These are phyloP conservation scores for Cordyceps pruinosa DNA, from an alignment of 2,329 filamentous ascomycete genomes.

Conservation along the genomic window DNA sequence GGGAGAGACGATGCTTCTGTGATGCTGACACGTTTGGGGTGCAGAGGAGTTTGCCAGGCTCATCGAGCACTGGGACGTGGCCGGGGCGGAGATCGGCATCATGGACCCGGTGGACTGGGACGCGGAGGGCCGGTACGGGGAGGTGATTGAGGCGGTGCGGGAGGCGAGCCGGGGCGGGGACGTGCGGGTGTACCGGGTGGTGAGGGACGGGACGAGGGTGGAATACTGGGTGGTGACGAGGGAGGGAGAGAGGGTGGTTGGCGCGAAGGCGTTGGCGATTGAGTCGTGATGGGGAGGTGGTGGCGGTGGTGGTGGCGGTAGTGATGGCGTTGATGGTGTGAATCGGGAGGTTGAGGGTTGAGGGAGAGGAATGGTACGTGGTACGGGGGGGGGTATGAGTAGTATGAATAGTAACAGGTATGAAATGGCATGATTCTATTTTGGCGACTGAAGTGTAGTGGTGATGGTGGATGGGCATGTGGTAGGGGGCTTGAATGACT, in stretches of 20 bases:
- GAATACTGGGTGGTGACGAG: slow-evolving; percentile 77
- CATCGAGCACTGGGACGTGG: slow-evolving; percentile 50
- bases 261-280: slow-evolving; percentile 69
- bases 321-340: too few species aligned
- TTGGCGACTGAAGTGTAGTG: too few species aligned
- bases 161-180: slow-evolving; percentile 57
- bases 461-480: too few species aligned
- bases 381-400: too few species aligned
- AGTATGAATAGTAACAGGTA: too few species aligned
- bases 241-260: slow-evolving; percentile 59
- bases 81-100: slow-evolving; percentile 55
- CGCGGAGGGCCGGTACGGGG: slow-evolving; percentile 59
- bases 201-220: slow-evolving; percentile 52
- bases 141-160: slow-evolving; percentile 62
- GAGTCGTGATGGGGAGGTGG: slow-evolving; percentile 41
- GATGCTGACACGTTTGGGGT: background rate
- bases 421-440: too few species aligned
- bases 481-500: too few species aligned
- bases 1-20: background rate
- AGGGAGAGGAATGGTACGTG: too few species aligned
- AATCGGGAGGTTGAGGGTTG: too few species aligned
- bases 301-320: background rate
- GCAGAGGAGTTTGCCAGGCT: slow-evolving; percentile 64
- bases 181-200: slow-evolving; percentile 68
- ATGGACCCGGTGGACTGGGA: slow-evolving; percentile 68